Evolutionary conservation across 768 basidiomycete species (phyloP), one percentile per base, ranked within the genome.

Genomic region (Stropharia rugosoannulata): DNA sequence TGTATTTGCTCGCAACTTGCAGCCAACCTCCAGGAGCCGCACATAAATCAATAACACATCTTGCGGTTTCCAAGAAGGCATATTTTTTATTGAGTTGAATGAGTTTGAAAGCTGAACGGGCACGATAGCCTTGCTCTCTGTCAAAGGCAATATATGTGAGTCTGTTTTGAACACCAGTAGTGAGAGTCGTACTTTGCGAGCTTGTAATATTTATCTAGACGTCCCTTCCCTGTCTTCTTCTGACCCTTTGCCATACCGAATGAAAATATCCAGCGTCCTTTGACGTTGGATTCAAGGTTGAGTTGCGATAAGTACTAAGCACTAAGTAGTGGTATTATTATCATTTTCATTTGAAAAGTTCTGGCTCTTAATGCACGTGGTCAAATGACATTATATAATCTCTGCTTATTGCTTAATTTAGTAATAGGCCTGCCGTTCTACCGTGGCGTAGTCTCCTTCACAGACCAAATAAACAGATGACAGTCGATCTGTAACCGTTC

Each of bases 1-100:
- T 97, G 70, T 95, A 93, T 74, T 97, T 98, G 79, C 87, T 92
- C 29, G 95, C 95, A 15, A 99, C 97, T 71, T 99, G 97, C 8
- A 98, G 80, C 97, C 97, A 99, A 67, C 97, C 97, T 62, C 97
- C 97, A 5, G 97, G 97, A 4, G 97, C 97, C 35, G 97, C 97
- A 72, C 97, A 99, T 32, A 99, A 81, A 81, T 99, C 97, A 64
- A 99, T 95, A 41, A 90, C 92, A 71, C 96, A 98, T 81, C 86
- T 80, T 55, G 94, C 89, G 29, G 83, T 78, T 64, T 95, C 91
- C 19, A 99, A 82, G 68, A 99, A 90, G 13, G 87, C 83, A 74
- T 91, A 99, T 76, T 98, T 99, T 71, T 96, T 95, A 80, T 99
- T 98, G 58, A 99, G 77, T 72, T 99, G 97, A 56, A 99, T 94